Base-by-base conservation (phyloP, 2,329 filamentous ascomycete genomes). In the Venturia asperata region DNA sequence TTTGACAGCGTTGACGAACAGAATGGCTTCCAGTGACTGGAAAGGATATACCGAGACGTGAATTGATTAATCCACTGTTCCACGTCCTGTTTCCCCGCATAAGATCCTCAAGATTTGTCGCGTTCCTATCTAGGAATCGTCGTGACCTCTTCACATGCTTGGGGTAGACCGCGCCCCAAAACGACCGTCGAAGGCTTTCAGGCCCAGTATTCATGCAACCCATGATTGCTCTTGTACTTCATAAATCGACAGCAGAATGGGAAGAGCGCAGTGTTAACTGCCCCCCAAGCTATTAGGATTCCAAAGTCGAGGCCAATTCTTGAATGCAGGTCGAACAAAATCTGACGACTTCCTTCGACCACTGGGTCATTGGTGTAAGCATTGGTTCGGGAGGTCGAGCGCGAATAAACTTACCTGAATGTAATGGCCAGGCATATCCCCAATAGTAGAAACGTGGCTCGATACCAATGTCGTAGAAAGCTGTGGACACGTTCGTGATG, bases 381-480 rank as follows among this genome's bases (percentile, higher is more conserved):
- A 67, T 64, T 67, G 62, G 43, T 63, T 17, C 34, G 63, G 6
- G 42, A n/a, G n/a, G 37, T 61, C 34, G 42, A 15, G 56, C 11
- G 41, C 19, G 19, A 27, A 5, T 43, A 24, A 21, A 24, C 76
- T 69, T 73, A 81, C 79, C 79, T 47, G 84, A 81, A 71, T 87
- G 83, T 64, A 88, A 72, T 10, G 85, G 86, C 83, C 85, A 86
- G 0, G 81, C 85, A 70, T 86, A 86, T 0, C 84, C 85, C 83
- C 83, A 88, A 2, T 74, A 71, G 70, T 85, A 89, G 70, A 88
- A 87, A 0, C 72, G 75, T 0, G 83, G 82, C 1, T 82, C 80
- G 30, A 88, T 75, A 34, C 85, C 82, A 55, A 88, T 76, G 4
- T 82, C 75, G 71, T 87, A 85, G 69, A 88, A 87, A 0, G 79